These are phyloP conservation scores for Trichomonas vaginalis DNA, from an alignment of 208 protist species.

Conservation along the genomic window DNA sequence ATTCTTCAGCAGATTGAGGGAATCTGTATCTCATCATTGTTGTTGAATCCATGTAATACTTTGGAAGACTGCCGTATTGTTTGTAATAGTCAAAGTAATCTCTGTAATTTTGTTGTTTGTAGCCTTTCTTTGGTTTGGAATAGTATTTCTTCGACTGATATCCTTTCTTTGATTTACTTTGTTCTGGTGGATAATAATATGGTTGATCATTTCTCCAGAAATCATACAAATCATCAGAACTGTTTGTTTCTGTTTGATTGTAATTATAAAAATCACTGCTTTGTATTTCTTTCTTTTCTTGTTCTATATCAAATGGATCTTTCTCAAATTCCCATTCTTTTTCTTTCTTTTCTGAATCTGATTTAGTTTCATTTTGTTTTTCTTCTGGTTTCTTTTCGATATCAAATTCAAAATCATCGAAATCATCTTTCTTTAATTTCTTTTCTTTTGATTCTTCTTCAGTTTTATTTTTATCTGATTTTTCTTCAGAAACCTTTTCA, in stretches of 20 bases:
- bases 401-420: neutral
- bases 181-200: neutral
- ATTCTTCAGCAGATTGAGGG: neutral
- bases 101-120: too few relatives aligned
- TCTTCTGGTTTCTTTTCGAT: neutral
- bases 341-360: too few relatives aligned
- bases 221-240: too few relatives aligned
- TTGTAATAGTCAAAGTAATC: too few relatives aligned
- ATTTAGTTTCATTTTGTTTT: neutral
- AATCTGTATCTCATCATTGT: neutral
- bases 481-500: neutral
- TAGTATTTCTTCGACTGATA: too few relatives aligned
- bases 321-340: too few relatives aligned
- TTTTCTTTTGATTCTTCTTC: neutral
- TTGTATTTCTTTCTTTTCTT: too few relatives aligned
- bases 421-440: neutral
- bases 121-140: too few relatives aligned
- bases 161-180: too few relatives aligned
- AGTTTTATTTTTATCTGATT: neutral
- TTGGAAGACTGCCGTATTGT: too few relatives aligned
- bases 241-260: neutral
- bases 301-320: neutral
- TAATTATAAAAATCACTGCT: too few relatives aligned
- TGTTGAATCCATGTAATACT: neutral
- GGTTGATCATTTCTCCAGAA: neutral